A percentile compares a stretch with the other conserved stretches of the same genome.
Conservation (phyloP, 2,329 filamentous ascomycete species). For the Thelonectria discophora region DNA sequence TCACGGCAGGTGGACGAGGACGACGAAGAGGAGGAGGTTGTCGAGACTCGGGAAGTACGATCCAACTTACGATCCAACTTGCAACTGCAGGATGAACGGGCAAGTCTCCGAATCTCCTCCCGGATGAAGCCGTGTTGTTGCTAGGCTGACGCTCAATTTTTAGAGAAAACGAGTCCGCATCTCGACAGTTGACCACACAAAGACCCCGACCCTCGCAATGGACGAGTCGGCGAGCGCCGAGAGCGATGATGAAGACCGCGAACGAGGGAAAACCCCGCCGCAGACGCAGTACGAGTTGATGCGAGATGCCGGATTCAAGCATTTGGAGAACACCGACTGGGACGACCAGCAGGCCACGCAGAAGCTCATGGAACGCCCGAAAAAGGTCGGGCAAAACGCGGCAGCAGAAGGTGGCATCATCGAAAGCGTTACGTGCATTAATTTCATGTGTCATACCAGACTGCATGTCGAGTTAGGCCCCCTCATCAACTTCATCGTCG, state of each 20-base stretch:
- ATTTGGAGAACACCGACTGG: slow-evolving; percentile 63
- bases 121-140: background rate
- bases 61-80: slow-evolving; percentile 53
- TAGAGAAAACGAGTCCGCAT: slow-evolving; percentile 49
- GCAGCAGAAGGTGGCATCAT: slow-evolving; percentile 87
- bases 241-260: slow-evolving; percentile 43
- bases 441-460: slow-evolving; percentile 95
- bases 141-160: background rate
- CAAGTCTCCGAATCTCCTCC: slow-evolving; percentile 44
- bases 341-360: slow-evolving; percentile 74
- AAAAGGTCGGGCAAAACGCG: slow-evolving; percentile 70
- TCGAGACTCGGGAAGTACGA: slow-evolving; percentile 51
- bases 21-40: slow-evolving; percentile 46
- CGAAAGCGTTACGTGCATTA: slow-evolving; percentile 84
- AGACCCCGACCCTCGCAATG: slow-evolving; percentile 25
- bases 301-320: slow-evolving; percentile 67
- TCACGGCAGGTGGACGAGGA: slow-evolving; percentile 49
- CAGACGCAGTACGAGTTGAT: slow-evolving; percentile 70
- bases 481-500: slow-evolving; percentile 97
- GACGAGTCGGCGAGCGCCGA: slow-evolving; percentile 43
- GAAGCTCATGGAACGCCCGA: slow-evolving; percentile 62
- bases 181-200: slow-evolving; percentile 38
- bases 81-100: slow-evolving; percentile 50
- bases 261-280: slow-evolving; percentile 49
- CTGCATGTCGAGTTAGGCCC: slow-evolving; percentile 88